Percentiles rank a stretch among this genome's conserved stretches.
phyloP scores from a whole-genome alignment of 257 asterid genomes.

The Solanum ossicruentum region DNA sequence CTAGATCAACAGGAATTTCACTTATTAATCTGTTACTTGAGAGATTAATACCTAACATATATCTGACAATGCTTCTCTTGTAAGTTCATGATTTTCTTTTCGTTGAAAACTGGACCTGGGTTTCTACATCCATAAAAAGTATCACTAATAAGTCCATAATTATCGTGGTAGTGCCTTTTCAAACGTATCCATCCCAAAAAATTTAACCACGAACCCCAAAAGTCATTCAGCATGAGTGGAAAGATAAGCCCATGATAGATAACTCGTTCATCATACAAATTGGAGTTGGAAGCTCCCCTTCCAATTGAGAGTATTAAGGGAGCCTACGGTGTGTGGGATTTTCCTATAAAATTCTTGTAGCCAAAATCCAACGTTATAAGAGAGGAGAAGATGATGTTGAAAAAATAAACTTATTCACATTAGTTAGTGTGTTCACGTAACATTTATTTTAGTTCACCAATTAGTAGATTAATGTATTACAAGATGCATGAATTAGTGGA shows the following conservation, averaged over 20 bases:
- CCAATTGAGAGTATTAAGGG: neutral
- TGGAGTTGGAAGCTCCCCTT: neutral
- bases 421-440: no score
- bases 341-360: neutral
- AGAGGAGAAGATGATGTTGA: neutral
- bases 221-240: no score
- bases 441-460: no score
- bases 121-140: neutral
- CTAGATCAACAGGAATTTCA: neutral
- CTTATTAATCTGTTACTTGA: neutral
- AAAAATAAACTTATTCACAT: neutral
- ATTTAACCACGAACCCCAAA: rapidly evolving
- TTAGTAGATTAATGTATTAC: no score
- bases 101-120: neutral
- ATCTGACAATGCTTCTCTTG: neutral
- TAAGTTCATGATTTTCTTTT: neutral
- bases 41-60: neutral
- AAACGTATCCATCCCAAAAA: rapidly evolving
- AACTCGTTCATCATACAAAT: neutral
- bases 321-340: neutral
- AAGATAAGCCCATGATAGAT: neutral
- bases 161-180: neutral
- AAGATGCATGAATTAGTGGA: no score
- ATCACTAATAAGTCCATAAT: no score
- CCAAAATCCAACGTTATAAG: neutral